phyloP scores from a whole-genome alignment of 345 rosid genomes.

The Bruguiera gymnorhiza region DNA sequence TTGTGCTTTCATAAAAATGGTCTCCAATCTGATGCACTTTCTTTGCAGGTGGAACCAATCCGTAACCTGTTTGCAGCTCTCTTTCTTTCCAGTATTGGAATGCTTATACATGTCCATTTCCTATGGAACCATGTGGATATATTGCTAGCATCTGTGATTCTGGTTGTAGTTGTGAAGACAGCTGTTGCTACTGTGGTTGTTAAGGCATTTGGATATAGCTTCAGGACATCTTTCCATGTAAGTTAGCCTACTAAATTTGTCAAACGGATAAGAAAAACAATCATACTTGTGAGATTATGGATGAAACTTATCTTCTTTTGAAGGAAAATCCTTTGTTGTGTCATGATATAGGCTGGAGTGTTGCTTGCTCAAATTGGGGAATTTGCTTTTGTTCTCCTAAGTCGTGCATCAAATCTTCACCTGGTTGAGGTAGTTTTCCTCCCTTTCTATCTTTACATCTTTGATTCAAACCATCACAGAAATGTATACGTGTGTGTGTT shows the following conservation, averaged over 20 bases:
- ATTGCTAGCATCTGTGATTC: constrained; percentile 88
- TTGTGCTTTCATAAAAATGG: not conserved
- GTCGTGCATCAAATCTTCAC: constrained; percentile 94
- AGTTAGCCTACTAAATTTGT: constrained; percentile 34
- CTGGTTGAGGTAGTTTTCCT: constrained; percentile 66
- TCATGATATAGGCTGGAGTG: constrained; percentile 63
- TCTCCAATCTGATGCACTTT: not conserved
- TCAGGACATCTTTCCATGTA: constrained; percentile 83
- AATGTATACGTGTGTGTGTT: not conserved
- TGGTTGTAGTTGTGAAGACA: constrained; percentile 88
- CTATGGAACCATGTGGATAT: constrained; percentile 99
- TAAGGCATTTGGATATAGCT: constrained; percentile 78
- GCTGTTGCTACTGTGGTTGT: constrained; percentile 60
- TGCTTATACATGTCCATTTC: constrained; percentile 95
- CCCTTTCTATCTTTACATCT: not conserved
- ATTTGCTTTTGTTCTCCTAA: constrained; percentile 90
- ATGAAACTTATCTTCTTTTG: not conserved
- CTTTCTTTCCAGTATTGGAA: constrained; percentile 94
- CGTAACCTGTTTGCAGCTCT: constrained; percentile 96
- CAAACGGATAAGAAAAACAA: not conserved
- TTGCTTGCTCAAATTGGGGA: constrained; percentile 98
- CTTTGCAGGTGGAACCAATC: constrained; percentile 88
- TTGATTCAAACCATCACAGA: not conserved
- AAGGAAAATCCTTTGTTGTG: not conserved
- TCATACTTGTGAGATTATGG: not conserved